phyloP scores from a whole-genome alignment of 2,329 filamentous ascomycete genomes.

The Herpotrichia juniperi region DNA sequence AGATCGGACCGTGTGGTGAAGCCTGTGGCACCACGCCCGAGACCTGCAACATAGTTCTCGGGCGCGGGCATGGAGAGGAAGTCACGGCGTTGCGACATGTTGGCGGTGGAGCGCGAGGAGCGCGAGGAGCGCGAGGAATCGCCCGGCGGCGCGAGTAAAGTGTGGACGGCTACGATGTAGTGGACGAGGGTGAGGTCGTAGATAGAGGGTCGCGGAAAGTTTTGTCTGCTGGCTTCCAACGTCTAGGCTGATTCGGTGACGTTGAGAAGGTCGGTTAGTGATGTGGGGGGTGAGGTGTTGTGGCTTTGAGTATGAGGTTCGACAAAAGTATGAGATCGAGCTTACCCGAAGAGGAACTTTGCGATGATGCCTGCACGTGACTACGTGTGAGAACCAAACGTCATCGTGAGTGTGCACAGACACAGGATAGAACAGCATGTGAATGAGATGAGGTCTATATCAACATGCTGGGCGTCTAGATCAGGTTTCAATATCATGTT shows the following conservation, averaged over 20 bases:
- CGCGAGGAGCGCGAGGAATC: background rate
- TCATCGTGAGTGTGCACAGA: too few species aligned
- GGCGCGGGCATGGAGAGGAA: constrained; percentile 81
- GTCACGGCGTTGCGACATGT: constrained; percentile 74
- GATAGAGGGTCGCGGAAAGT: too few species aligned
- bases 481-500: too few species aligned
- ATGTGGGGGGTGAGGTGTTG: background rate
- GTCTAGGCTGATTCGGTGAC: too few species aligned
- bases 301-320: background rate
- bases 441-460: too few species aligned
- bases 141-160: too few species aligned
- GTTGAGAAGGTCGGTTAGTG: too few species aligned
- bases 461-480: too few species aligned
- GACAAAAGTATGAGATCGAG: background rate
- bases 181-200: too few species aligned
- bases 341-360: background rate
- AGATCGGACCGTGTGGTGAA: constrained; percentile 98
- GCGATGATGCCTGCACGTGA: background rate
- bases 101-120: constrained; percentile 20
- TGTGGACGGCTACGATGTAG: too few species aligned
- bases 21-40: constrained; percentile 95
- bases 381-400: constrained; percentile 1
- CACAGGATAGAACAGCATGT: too few species aligned
- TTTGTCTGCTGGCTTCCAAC: too few species aligned
- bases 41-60: constrained; percentile 79